Percentiles rank a stretch among this genome's conserved stretches.
These are phyloP conservation scores for Ampelocalamus luodianensis DNA, from an alignment of 176 grass and related monocot genomes.

Conservation along the genomic window DNA sequence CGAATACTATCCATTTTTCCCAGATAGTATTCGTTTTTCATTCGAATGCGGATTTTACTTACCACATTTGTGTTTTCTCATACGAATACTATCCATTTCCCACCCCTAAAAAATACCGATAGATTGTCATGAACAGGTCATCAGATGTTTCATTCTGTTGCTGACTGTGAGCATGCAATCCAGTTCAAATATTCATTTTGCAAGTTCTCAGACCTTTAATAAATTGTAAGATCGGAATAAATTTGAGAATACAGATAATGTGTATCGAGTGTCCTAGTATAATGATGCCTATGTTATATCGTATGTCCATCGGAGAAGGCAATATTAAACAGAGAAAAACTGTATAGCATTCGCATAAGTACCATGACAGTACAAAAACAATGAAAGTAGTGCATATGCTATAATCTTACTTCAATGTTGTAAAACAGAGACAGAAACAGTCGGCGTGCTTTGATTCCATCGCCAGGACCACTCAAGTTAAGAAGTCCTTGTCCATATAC, in stretches of 20 bases:
- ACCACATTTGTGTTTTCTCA: too few relatives aligned
- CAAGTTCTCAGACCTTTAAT: neutral
- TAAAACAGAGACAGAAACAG: constrained; percentile 96
- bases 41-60: too few relatives aligned
- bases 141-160: neutral
- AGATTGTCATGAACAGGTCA: constrained; percentile 7
- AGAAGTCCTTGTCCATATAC: constrained; percentile 99
- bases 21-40: too few relatives aligned
- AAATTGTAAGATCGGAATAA: constrained; percentile 3
- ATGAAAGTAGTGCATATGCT: constrained; percentile 14
- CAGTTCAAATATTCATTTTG: constrained; percentile 12
- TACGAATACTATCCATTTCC: too few relatives aligned
- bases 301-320: neutral
- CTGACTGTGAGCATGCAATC: neutral
- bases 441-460: constrained; percentile 89
- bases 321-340: constrained; percentile 5
- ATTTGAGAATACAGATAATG: constrained; percentile 28
- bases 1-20: too few relatives aligned
- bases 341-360: neutral
- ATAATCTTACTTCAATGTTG: constrained; percentile 93
- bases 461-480: constrained; percentile 86
- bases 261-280: neutral
- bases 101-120: too few relatives aligned
- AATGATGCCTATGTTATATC: constrained; percentile 18
- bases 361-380: neutral